Percentiles rank a stretch among this genome's conserved stretches.
phyloP scores from a whole-genome alignment of 2,329 filamentous ascomycete genomes.

The Ilyonectria sp. region DNA sequence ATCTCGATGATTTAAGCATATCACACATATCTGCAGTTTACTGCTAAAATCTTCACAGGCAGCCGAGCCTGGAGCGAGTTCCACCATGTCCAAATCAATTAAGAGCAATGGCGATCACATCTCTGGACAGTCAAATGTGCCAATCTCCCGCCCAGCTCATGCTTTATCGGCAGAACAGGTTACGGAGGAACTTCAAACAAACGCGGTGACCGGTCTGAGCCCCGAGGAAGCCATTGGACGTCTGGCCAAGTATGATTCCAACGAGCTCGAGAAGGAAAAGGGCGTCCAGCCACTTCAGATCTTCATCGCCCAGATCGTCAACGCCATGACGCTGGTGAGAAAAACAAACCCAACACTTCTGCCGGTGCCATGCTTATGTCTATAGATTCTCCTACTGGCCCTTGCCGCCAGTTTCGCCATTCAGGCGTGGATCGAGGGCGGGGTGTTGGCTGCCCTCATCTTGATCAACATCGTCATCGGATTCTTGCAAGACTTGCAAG shows the following conservation, averaged over 20 bases:
- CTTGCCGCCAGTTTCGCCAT: constrained; percentile 73
- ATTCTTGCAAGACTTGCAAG: constrained; percentile 62
- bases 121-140: constrained; percentile 43
- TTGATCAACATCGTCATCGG: constrained; percentile 71
- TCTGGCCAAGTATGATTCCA: constrained; percentile 71
- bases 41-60: background rate
- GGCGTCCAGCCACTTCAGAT: constrained; percentile 76
- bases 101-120: constrained; percentile 31
- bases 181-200: constrained; percentile 32
- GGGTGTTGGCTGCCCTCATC: constrained; percentile 71
- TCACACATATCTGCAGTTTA: background rate
- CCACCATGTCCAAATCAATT: background rate
- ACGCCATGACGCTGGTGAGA: constrained; percentile 77
- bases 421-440: constrained; percentile 72
- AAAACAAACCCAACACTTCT: too few species aligned
- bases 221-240: constrained; percentile 68
- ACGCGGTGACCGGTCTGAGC: constrained; percentile 67
- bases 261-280: constrained; percentile 73
- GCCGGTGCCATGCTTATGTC: constrained; percentile 11
- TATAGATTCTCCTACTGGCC: constrained; percentile 67
- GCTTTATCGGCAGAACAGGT: constrained; percentile 36
- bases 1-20: background rate
- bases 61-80: background rate
- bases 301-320: constrained; percentile 75
- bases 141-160: constrained; percentile 44